Evolutionary conservation across 805 yeast species (phyloP).

Genomic region (Kregervanrija fluxuum): DNA sequence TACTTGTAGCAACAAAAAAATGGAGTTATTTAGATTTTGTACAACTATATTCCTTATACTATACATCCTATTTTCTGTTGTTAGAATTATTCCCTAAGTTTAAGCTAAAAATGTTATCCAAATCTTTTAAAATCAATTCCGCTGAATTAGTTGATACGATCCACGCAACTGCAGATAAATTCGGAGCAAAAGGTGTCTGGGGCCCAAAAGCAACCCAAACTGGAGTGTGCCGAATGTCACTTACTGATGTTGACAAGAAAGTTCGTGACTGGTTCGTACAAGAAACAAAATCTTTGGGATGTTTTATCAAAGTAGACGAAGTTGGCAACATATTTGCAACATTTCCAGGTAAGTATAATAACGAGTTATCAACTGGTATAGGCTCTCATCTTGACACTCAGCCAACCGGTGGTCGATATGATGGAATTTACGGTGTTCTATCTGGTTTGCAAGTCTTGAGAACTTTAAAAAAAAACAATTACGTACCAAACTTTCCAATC

Average conservation of each 20-base stretch:
- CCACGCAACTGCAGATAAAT: constrained; percentile 46
- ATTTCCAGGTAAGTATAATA: constrained; percentile 47
- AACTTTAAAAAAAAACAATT: constrained; percentile 51
- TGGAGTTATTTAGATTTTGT: no score
- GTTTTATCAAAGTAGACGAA: constrained; percentile 49
- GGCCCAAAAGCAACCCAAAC: constrained; percentile 48
- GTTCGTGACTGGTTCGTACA: constrained; percentile 59
- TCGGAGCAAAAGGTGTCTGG: constrained; percentile 59
- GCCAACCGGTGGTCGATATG: constrained; percentile 71
- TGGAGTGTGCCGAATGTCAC: constrained; percentile 59
- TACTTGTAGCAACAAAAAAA: no score
- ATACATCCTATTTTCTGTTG: no score
- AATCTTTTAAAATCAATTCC: not conserved
- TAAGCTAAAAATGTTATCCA: not conserved
- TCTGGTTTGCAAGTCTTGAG: constrained; percentile 59
- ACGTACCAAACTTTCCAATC: constrained; percentile 56
- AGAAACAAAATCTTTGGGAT: constrained; percentile 46
- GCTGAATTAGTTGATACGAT: constrained; percentile 42
- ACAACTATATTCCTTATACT: no score
- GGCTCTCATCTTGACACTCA: constrained; percentile 73
- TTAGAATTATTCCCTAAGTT: not conserved
- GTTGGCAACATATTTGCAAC: constrained; percentile 64
- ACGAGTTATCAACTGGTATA: constrained; percentile 48
- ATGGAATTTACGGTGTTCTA: constrained; percentile 62
- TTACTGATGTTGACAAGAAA: constrained; percentile 51